These are phyloP conservation scores for Balakata baccata DNA, from an alignment of 345 rosid species.

Conservation along the genomic window DNA sequence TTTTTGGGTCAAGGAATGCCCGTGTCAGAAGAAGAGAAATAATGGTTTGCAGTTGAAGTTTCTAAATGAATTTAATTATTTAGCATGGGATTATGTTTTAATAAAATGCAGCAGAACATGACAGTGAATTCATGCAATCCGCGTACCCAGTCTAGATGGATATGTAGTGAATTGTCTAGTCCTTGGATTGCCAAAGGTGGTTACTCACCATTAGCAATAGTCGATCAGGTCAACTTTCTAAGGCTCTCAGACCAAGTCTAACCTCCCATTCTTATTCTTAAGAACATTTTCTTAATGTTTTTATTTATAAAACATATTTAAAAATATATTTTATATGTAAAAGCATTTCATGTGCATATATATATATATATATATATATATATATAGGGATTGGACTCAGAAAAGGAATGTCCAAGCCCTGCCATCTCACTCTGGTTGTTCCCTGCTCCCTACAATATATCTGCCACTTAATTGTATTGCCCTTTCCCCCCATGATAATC, in stretches of 20 bases:
- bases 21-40: background rate
- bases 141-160: background rate
- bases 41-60: background rate
- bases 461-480: background rate
- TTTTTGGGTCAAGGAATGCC: background rate
- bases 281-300: too few relatives aligned
- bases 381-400: too few relatives aligned
- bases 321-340: too few relatives aligned
- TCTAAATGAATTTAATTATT: background rate
- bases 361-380: too few relatives aligned
- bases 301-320: too few relatives aligned
- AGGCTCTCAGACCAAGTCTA: too few relatives aligned
- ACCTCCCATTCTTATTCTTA: too few relatives aligned
- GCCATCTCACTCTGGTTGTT: too few relatives aligned
- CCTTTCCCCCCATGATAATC: background rate
- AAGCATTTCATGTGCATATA: too few relatives aligned
- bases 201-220: background rate
- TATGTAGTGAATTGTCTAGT: background rate
- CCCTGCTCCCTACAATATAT: background rate
- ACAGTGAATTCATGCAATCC: background rate
- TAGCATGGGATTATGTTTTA: background rate
- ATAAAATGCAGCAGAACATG: background rate
- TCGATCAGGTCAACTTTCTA: background rate
- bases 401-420: too few relatives aligned
- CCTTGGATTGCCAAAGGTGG: background rate